A percentile compares a stretch with the other conserved stretches of the same genome.
Conservation (phyloP, 306 rosid genomes). For the Myrica gale region DNA sequence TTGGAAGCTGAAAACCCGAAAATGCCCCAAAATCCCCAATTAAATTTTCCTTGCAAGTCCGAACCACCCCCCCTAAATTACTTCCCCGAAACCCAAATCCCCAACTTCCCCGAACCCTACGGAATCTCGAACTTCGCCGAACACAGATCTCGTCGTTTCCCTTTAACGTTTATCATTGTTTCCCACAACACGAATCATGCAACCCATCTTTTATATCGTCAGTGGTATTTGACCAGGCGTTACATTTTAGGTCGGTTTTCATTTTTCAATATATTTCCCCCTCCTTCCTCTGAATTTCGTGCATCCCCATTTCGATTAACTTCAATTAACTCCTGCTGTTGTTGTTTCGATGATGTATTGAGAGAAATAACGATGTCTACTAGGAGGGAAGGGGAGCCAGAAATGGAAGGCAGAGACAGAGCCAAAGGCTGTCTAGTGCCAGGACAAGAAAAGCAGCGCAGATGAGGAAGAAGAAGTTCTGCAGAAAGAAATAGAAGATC, state of each 20-base stretch:
- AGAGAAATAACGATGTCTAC: constrained; percentile 5
- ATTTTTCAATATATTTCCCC: not conserved
- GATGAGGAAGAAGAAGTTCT: constrained; percentile 28
- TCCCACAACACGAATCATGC: not conserved
- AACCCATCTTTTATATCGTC: not conserved
- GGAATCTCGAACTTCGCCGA: too few species aligned
- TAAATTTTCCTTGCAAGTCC: too few species aligned
- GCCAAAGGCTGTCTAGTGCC: constrained; percentile 19
- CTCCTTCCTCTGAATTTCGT: too few species aligned
- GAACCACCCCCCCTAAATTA: too few species aligned
- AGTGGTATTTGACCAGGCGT: not conserved
- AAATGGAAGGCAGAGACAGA: constrained; percentile 1
- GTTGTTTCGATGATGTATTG: not conserved
- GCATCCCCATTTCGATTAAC: not conserved
- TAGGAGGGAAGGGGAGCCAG: constrained; percentile 15
- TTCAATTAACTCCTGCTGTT: not conserved
- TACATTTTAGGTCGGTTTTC: not conserved
- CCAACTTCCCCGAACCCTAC: too few species aligned
- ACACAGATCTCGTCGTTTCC: too few species aligned
- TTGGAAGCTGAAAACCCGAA: too few species aligned
- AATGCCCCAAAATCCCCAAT: too few species aligned
- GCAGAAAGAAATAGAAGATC: constrained; percentile 32
- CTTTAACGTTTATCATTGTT: not conserved
- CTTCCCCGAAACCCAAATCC: too few species aligned
- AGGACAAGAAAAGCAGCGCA: constrained; percentile 29